A percentile compares a stretch with the other conserved stretches of the same genome.
Conservation (phyloP, 2,329 filamentous ascomycete species). For the Aspergillus neotritici region DNA sequence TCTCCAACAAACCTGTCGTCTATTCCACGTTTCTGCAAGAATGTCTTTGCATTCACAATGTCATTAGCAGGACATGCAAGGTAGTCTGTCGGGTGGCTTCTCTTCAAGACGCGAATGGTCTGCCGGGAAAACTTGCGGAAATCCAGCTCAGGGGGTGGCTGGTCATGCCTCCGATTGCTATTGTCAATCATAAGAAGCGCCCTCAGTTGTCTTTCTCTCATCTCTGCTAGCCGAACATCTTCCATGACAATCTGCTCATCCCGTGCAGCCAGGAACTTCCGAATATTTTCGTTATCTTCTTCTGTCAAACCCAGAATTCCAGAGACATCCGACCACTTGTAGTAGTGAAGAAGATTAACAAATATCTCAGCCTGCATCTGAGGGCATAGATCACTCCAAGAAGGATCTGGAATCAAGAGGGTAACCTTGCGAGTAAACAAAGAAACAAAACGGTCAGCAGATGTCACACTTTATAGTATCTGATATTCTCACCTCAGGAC, state of each 20-base stretch:
- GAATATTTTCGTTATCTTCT: slow-evolving; percentile 18
- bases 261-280: slow-evolving; percentile 13
- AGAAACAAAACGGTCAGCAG: not conserved
- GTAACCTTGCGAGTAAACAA: not conserved
- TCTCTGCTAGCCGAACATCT: slow-evolving; percentile 23
- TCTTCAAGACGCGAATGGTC: slow-evolving; percentile 10
- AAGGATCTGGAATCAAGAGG: slow-evolving; percentile 11
- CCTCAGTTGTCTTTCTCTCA: slow-evolving; percentile 31
- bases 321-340: slow-evolving; percentile 18
- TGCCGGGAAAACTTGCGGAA: slow-evolving; percentile 22
- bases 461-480: too few relatives aligned
- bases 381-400: slow-evolving; percentile 30
- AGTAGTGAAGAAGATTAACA: slow-evolving; percentile 24
- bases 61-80: slow-evolving; percentile 27
- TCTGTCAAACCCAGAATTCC: slow-evolving; percentile 21
- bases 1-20: slow-evolving; percentile 26
- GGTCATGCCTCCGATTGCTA: slow-evolving; percentile 17
- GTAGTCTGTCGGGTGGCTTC: slow-evolving; percentile 16
- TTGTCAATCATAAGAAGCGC: slow-evolving; percentile 31
- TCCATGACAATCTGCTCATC: slow-evolving; percentile 26
- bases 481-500: slow-evolving; percentile 4
- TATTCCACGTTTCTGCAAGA: slow-evolving; percentile 25
- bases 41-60: slow-evolving; percentile 27
- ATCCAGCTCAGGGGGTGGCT: slow-evolving; percentile 23
- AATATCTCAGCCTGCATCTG: slow-evolving; percentile 33